phyloP scores from a whole-genome alignment of 1,284 basidiomycete genomes.

The Cutaneotrichosporon daszewskae region DNA sequence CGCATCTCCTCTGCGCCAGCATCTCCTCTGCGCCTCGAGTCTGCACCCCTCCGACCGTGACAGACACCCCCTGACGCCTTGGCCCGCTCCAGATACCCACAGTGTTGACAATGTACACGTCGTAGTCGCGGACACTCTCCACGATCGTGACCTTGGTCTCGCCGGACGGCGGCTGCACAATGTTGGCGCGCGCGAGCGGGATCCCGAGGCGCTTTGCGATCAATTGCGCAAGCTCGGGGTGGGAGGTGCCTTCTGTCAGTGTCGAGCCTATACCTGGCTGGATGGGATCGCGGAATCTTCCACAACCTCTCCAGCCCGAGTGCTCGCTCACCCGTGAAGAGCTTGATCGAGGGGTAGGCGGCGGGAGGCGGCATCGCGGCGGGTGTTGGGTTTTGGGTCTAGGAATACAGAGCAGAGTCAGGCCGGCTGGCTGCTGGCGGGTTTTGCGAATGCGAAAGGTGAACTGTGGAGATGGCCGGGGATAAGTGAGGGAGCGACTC shows the following conservation, averaged over 20 bases:
- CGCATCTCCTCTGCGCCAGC: too few species aligned
- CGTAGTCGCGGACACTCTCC: conserved; percentile 95
- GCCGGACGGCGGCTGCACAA: conserved; percentile 82
- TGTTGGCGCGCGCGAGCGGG: conserved; percentile 73
- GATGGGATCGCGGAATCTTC: too few species aligned
- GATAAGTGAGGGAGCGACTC: too few species aligned
- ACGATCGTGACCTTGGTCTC: conserved; percentile 87
- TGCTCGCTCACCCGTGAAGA: conserved; percentile 70
- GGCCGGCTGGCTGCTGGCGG: too few species aligned
- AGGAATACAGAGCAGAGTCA: background rate
- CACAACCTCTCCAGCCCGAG: background rate
- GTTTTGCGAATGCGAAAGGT: too few species aligned
- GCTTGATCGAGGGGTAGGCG: conserved; percentile 60
- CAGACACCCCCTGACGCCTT: too few species aligned
- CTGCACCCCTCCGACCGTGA: too few species aligned
- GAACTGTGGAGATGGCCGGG: too few species aligned
- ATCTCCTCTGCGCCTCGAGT: too few species aligned
- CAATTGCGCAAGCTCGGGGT: conserved; percentile 89
- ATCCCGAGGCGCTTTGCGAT: conserved; percentile 86
- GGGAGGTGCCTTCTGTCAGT: conserved; percentile 68
- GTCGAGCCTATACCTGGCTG: too few species aligned
- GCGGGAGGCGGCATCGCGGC: background rate
- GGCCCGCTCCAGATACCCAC: too few species aligned
- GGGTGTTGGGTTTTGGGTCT: background rate
- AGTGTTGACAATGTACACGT: conserved; percentile 99